These are phyloP conservation scores for Alternaria incomplexa DNA, from an alignment of 2,329 filamentous ascomycete genomes.

Conservation along the genomic window DNA sequence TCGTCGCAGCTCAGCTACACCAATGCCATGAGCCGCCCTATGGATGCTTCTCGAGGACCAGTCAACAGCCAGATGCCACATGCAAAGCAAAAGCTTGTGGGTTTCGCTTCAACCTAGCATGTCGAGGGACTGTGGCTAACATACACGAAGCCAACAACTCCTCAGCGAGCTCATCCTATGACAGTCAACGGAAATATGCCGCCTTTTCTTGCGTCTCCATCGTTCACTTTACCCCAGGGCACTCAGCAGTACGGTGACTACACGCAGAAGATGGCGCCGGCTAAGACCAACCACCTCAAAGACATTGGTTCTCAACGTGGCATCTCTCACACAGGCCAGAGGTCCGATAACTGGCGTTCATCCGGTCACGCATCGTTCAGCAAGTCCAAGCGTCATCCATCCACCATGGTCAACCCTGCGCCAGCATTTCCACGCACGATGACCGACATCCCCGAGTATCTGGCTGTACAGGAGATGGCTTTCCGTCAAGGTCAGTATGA, in stretches of 20 bases:
- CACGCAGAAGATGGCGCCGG: slow-evolving; percentile 1
- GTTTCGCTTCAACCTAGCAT: not conserved
- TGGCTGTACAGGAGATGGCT: slow-evolving; percentile 31
- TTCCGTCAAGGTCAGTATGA: slow-evolving; percentile 33
- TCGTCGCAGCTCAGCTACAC: slow-evolving; percentile 4
- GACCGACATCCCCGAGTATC: slow-evolving; percentile 22
- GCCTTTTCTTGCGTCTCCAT: not conserved
- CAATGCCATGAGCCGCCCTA: not conserved
- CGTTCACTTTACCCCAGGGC: slow-evolving; percentile 1
- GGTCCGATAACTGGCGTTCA: slow-evolving; percentile 2
- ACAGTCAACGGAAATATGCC: not conserved
- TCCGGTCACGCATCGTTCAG: slow-evolving; percentile 5
- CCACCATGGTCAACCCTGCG: not conserved
- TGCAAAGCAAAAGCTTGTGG: slow-evolving; percentile 13
- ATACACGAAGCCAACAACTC: slow-evolving; percentile 1
- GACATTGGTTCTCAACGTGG: not conserved
- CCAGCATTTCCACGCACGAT: slow-evolving; percentile 10
- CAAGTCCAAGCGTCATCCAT: not conserved
- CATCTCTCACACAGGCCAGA: slow-evolving; percentile 5
- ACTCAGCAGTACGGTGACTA: slow-evolving; percentile 5
- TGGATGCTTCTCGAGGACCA: slow-evolving; percentile 5
- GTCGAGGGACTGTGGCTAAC: not conserved
- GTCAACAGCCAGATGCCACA: not conserved
- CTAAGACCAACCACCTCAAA: not conserved
- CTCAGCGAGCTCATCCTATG: slow-evolving; percentile 3